Evolutionary conservation across 2,329 filamentous ascomycete genomes (phyloP).

Genomic region (Trichoderma afroharzianum): DNA sequence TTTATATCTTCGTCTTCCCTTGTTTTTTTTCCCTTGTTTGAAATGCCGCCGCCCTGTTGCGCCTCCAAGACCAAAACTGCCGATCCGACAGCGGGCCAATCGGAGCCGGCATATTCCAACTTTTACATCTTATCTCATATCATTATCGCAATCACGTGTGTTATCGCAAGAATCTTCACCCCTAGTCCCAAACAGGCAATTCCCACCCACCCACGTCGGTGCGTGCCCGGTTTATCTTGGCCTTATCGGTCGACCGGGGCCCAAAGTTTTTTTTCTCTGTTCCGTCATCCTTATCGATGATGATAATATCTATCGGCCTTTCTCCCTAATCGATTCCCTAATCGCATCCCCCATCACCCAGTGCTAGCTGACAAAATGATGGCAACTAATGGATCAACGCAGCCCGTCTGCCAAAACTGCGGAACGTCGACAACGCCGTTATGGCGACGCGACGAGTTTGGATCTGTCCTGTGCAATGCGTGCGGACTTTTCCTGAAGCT

Average conservation of each 20-base stretch:
- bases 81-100: slow-evolving; percentile 14
- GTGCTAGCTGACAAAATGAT: slow-evolving; percentile 42
- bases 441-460: slow-evolving; percentile 95
- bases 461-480: slow-evolving; percentile 95
- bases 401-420: slow-evolving; percentile 97
- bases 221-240: slow-evolving; percentile 27
- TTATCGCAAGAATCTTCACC: slow-evolving; percentile 19
- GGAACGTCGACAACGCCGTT: slow-evolving; percentile 91
- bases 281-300: slow-evolving; percentile 39
- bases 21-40: neutral
- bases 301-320: slow-evolving; percentile 31
- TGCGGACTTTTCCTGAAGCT: slow-evolving; percentile 97
- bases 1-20: neutral
- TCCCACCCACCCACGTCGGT: slow-evolving; percentile 6
- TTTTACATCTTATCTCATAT: slow-evolving; percentile 20
- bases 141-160: slow-evolving; percentile 17
- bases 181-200: slow-evolving; percentile 22
- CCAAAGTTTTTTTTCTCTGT: slow-evolving; percentile 34
- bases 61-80: slow-evolving; percentile 7
- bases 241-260: slow-evolving; percentile 35
- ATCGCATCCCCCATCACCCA: slow-evolving; percentile 24
- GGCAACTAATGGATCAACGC: slow-evolving; percentile 60
- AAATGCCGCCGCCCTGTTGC: slow-evolving; percentile 1
- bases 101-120: slow-evolving; percentile 13
- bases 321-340: slow-evolving; percentile 26